A percentile compares a stretch with the other conserved stretches of the same genome.
Conservation (phyloP, 345 rosid genomes). For the Viola odorata region DNA sequence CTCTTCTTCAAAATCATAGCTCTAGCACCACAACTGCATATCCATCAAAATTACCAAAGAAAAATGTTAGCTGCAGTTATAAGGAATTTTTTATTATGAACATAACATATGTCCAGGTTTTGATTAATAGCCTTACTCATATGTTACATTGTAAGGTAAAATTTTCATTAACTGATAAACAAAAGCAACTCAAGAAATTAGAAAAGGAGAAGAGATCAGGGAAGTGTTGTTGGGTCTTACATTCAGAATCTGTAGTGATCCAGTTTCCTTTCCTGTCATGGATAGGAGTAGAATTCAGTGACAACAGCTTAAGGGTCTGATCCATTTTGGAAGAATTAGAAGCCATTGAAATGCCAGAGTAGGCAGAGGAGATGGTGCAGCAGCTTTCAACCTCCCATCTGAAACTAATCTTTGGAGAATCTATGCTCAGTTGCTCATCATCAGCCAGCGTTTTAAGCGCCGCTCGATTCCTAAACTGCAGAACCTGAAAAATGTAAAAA, state of each 20-base stretch:
- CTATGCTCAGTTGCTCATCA: conserved; percentile 41
- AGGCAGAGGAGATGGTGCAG: conserved; percentile 43
- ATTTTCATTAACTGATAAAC: no score
- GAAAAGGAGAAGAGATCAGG: neutral
- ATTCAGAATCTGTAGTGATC: conserved; percentile 92
- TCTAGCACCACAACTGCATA: conserved; percentile 79
- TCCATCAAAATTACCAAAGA: neutral
- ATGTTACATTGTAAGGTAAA: no score
- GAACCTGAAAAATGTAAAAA: conserved; percentile 28
- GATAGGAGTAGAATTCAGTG: conserved; percentile 40
- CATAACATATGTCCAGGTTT: no score
- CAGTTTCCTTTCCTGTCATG: conserved; percentile 60
- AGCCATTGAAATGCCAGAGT: conserved; percentile 45
- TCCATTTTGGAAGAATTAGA: conserved; percentile 36
- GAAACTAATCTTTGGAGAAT: conserved; percentile 65
- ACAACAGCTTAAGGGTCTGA: conserved; percentile 19
- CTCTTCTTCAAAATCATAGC: conserved; percentile 56
- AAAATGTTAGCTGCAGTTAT: neutral
- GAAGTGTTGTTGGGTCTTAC: conserved; percentile 33
- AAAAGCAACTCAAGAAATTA: neutral
- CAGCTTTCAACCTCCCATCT: conserved; percentile 75
- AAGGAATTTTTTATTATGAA: no score
- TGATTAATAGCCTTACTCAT: no score
- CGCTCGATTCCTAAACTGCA: conserved; percentile 40
- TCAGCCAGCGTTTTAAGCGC: conserved; percentile 45